Base-by-base conservation (phyloP, 768 basidiomycete genomes). In the Leccinum uliginosum region DNA sequence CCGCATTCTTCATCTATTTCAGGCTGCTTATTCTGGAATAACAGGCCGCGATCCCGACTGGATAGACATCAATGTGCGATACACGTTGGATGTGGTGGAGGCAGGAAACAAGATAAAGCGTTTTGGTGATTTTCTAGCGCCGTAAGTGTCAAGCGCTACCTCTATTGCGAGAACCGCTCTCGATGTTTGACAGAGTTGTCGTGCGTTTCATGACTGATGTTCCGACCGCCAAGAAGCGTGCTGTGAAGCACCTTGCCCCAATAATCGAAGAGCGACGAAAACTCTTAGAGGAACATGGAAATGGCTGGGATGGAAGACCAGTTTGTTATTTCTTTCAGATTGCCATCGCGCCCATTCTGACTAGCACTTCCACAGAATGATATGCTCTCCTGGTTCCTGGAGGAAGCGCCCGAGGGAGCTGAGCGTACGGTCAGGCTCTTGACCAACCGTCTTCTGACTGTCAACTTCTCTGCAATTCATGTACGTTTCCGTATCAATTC, bases 381-480 rank as follows among this genome's bases (percentile, higher is more conserved):
- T 21, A 6, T 52, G 11, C 12, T 52, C 4, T 29, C 51, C 3
- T 52, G 51, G 51, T 51, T 51, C 17, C 2, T 44, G 15, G 38
- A 29, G 26, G 46, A 48, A 27, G 26, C 46, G 14, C n/a, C 43
- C 21, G n/a, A 55, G 6, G 50, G 45, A 5, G 23, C 45, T 0
- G 45, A 55, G n/a, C 30, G 12, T n/a, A 55, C 38, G 0, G 8
- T 35, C 6, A 8, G 21, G 14, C 6, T 3, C 17, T 55, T 55
- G 53, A 48, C 50, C 2, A 8, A 2, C 6, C 50, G 51, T 30
- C 6, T 52, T 2, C 8, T 52, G 7, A 23, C 6, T 3, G 19
- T 44, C n/a, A 52, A 52, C 27, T 52, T 52, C 26, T 27, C 51
- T 6, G 38, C 38, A 3, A 29, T 52, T n/a, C 65, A 63, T 47